Evolutionary conservation across 2,329 filamentous ascomycete species (phyloP), one percentile per base, ranked within the genome.

Genomic region (Drechslera avenae): DNA sequence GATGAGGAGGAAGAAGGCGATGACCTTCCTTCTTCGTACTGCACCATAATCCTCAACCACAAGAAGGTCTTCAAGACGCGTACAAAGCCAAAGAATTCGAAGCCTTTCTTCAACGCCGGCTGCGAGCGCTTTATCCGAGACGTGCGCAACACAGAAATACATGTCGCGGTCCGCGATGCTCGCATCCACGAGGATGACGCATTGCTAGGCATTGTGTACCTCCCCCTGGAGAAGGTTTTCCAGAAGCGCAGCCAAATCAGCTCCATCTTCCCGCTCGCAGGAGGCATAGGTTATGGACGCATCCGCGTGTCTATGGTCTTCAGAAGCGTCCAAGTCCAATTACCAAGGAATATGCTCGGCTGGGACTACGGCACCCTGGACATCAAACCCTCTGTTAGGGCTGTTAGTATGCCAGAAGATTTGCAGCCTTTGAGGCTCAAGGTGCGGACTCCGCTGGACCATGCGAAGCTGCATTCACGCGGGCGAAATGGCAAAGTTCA

Each of bases 61-160:
- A 81, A 82, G 57, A 90, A 83, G 50, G 73, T 82, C 10, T 91
- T 86, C 74, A 85, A 82, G 61, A 89, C 88, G 2, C 78, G 88
- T 13, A 89, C 88, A 0, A 91, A 91, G 72, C 88, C 88, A 1
- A 89, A 90, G 74, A 90, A 90, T 55, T 81, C 85, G 0, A 90
- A 89, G 62, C 88, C 88, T 0, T 91, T 90, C 71, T 91, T 88
- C 78, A 91, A 91, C 57, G 88, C 88, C 2, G 86, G 86, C 5
- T 89, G 84, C 2, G 88, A 91, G 68, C 81, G 86, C 4, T 89
- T 90, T 56, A 79, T 91, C 32, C 78, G 83, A 10, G 85, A 91
- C 66, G 90, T 87, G 81, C 78, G 77, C 13, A 83, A 80, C 10
- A 81, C 85, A 1, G 87, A 90, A 66, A 77, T 90, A 26, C 86